Evolutionary conservation across 345 rosid genomes (phyloP).

Genomic region (Sisymbrium irio): DNA sequence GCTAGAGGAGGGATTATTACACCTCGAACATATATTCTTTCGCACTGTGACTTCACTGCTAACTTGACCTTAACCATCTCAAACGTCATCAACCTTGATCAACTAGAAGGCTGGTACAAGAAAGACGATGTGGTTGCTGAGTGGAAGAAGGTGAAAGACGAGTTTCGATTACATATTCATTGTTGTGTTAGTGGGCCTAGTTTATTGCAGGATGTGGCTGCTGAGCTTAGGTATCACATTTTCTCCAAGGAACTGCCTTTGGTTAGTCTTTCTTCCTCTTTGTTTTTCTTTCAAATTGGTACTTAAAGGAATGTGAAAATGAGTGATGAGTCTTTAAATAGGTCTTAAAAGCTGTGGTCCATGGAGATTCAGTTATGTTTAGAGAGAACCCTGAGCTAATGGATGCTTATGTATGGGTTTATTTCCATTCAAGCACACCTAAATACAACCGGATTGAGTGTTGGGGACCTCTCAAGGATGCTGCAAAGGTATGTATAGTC

Average conservation of each 20-base stretch:
- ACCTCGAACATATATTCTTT: constrained; percentile 77
- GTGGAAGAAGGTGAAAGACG: constrained; percentile 74
- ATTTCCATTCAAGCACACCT: constrained; percentile 73
- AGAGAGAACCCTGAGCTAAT: constrained; percentile 62
- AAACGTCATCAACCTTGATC: constrained; percentile 70
- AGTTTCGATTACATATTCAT: constrained; percentile 63
- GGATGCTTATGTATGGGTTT: constrained; percentile 74
- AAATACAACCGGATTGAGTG: constrained; percentile 70
- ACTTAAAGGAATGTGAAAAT: not conserved
- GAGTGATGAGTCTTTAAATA: constrained; percentile 14
- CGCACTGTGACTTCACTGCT: constrained; percentile 93
- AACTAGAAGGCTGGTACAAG: constrained; percentile 83
- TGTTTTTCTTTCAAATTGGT: not conserved
- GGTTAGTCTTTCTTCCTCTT: constrained; percentile 45
- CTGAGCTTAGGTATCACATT: constrained; percentile 85
- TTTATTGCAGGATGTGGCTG: constrained; percentile 63
- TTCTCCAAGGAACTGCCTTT: constrained; percentile 90
- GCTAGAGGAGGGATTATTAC: constrained; percentile 39
- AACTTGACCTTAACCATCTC: constrained; percentile 78
- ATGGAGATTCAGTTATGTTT: constrained; percentile 79
- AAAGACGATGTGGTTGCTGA: constrained; percentile 93
- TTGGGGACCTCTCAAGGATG: constrained; percentile 87
- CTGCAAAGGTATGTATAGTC: constrained; percentile 50
- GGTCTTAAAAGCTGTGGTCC: constrained; percentile 75
- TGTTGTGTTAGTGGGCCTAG: constrained; percentile 84